phyloP scores from a whole-genome alignment of 2,329 filamentous ascomycete species.

The Xylariomycetidae sp. region DNA sequence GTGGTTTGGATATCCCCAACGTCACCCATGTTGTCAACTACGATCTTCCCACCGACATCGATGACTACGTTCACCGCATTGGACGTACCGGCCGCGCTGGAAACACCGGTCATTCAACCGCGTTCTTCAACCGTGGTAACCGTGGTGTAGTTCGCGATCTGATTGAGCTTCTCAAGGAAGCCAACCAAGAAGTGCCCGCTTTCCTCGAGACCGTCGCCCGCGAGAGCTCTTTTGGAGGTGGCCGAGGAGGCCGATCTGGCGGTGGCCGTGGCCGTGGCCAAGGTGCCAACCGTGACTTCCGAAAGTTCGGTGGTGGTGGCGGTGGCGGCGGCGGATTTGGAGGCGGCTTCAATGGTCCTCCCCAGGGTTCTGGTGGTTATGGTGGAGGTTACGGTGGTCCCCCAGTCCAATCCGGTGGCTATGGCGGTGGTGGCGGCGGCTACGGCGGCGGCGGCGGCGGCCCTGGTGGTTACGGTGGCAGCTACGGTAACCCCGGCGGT shows the following conservation, averaged over 20 bases:
- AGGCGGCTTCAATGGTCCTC: constrained; percentile 37
- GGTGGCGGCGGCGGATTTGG: constrained; percentile 35
- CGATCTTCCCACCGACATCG: constrained; percentile 96
- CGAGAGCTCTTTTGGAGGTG: constrained; percentile 76
- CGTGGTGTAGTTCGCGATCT: constrained; percentile 95
- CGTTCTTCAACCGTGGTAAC: constrained; percentile 99
- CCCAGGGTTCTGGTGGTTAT: constrained; percentile 38
- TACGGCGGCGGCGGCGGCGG: constrained; percentile 37
- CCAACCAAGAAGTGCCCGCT: constrained; percentile 89
- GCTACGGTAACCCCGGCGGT: constrained; percentile 67
- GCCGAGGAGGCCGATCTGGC: constrained; percentile 57
- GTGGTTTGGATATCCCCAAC: constrained; percentile 89
- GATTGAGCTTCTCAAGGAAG: constrained; percentile 96
- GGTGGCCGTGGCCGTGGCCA: constrained; percentile 70
- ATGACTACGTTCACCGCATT: constrained; percentile 98
- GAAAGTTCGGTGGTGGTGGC: constrained; percentile 63
- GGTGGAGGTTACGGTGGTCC: constrained; percentile 37
- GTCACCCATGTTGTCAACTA: constrained; percentile 99
- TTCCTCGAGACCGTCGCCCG: constrained; percentile 98
- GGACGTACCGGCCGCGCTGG: constrained; percentile 99
- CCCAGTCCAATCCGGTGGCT: constrained; percentile 19
- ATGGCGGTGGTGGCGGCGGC: constrained; percentile 35
- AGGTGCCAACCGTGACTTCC: constrained; percentile 79
- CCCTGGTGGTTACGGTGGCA: constrained; percentile 44
- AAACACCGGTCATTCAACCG: constrained; percentile 96